Evolutionary conservation across 164 flowering plant species (phyloP).

Genomic region (Euptelea pleiosperma): DNA sequence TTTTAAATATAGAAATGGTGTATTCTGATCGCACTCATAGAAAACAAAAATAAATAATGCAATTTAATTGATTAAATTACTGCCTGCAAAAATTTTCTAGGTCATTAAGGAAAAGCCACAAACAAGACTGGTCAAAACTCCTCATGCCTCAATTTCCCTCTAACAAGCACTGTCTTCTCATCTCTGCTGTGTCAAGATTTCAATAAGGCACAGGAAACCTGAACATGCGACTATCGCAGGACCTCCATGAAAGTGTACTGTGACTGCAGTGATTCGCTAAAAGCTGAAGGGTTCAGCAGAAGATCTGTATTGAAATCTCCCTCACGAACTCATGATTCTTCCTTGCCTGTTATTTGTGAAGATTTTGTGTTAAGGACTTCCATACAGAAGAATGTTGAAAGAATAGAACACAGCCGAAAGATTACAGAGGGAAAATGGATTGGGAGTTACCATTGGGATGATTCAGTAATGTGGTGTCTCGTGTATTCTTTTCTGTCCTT

Average conservation of each 20-base stretch:
- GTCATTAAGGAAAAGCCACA: too few species aligned
- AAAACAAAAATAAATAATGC: too few species aligned
- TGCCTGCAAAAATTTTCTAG: too few species aligned
- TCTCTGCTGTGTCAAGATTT: not conserved
- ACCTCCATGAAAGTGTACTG: not conserved
- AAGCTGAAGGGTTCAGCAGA: not conserved
- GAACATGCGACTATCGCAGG: not conserved
- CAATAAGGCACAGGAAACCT: not conserved
- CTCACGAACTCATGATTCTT: slow-evolving; percentile 4
- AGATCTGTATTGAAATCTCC: not conserved
- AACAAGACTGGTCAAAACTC: slow-evolving; percentile 3
- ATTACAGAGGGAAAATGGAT: not conserved
- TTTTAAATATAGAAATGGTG: too few species aligned
- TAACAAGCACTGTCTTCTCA: not conserved
- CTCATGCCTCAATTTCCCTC: not conserved
- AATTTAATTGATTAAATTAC: too few species aligned
- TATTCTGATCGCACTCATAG: too few species aligned
- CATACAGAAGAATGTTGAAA: not conserved
- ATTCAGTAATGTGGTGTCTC: slow-evolving; percentile 3
- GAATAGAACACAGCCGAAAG: not conserved
- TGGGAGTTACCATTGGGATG: slow-evolving; percentile 18
- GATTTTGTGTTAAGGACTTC: not conserved
- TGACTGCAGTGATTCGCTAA: not conserved
- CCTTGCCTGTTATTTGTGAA: slow-evolving; percentile 13
- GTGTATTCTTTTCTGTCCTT: slow-evolving; percentile 37